phyloP scores from a whole-genome alignment of 177 flowering plant genomes.

The Telopea speciosissima region DNA sequence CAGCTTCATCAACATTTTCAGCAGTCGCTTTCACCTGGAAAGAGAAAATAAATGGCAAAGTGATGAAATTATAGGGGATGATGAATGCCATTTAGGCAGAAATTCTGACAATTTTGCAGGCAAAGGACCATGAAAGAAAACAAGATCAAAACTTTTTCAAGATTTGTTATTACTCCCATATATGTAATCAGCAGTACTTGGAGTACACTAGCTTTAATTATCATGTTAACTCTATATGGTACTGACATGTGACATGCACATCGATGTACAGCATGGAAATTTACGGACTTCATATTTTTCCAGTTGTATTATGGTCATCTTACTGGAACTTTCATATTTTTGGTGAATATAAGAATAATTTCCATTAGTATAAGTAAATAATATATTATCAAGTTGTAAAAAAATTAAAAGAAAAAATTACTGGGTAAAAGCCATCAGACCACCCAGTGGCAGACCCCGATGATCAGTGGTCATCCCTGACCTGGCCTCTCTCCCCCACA shows the following conservation, averaged over 20 bases:
- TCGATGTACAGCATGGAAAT: neutral
- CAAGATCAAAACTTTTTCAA: neutral
- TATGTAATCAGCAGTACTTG: neutral
- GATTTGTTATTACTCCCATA: neutral
- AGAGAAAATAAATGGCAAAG: neutral
- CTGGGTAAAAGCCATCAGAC: too few relatives aligned
- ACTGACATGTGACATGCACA: neutral
- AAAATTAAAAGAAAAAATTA: too few relatives aligned
- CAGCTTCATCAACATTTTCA: constrained; percentile 94
- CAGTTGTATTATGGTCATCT: too few relatives aligned
- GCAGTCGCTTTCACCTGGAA: constrained; percentile 94
- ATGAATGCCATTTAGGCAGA: neutral
- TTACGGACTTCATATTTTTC: too few relatives aligned
- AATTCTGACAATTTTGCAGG: neutral
- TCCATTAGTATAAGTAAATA: too few relatives aligned
- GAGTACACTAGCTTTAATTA: neutral
- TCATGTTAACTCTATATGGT: too few relatives aligned
- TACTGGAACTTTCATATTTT: too few relatives aligned
- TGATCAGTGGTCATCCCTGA: too few relatives aligned
- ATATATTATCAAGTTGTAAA: too few relatives aligned
- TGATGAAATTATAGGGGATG: neutral
- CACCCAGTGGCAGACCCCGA: too few relatives aligned
- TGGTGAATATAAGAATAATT: too few relatives aligned
- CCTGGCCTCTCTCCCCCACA: too few relatives aligned
- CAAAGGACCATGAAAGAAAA: neutral